Conservation (phyloP, 2,329 filamentous ascomycete genomes). For the Pseudogymnoascus sp. region DNA sequence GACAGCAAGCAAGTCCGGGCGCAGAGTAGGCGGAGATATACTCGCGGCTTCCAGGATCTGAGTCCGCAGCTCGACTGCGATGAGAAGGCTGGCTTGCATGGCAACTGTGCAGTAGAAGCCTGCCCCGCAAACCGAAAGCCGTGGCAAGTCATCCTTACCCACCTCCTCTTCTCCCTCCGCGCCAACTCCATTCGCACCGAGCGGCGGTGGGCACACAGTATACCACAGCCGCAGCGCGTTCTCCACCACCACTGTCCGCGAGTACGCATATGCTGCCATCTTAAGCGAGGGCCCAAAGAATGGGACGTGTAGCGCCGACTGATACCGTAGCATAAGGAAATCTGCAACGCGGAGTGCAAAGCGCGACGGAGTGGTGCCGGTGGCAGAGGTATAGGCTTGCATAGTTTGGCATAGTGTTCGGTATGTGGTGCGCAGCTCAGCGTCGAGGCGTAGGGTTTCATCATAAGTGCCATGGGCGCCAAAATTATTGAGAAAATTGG, state of each 20-base stretch:
- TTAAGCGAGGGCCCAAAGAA: conserved; percentile 36
- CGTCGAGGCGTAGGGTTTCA: conserved; percentile 37
- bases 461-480: conserved; percentile 33
- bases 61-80: conserved; percentile 35
- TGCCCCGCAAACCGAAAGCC: conserved; percentile 32
- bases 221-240: conserved; percentile 39
- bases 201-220: conserved; percentile 26
- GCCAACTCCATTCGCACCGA: conserved; percentile 18
- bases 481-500: conserved; percentile 38
- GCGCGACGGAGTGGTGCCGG: conserved; percentile 21
- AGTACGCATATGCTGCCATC: conserved; percentile 42
- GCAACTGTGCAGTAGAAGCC: conserved; percentile 35
- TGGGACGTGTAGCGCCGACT: conserved; percentile 48
- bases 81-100: conserved; percentile 30
- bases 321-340: conserved; percentile 45
- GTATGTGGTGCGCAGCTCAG: conserved; percentile 36
- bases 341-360: conserved; percentile 42
- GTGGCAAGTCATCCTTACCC: conserved; percentile 28
- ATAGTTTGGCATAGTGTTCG: conserved; percentile 33
- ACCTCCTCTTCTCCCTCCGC: conserved; percentile 10
- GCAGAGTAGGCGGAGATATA: conserved; percentile 28
- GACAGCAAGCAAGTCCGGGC: conserved; percentile 36
- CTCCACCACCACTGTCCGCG: conserved; percentile 41
- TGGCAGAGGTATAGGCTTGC: conserved; percentile 16
- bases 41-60: conserved; percentile 36